A percentile compares a stretch with the other conserved stretches of the same genome.
Evolutionary conservation across 2,329 filamentous ascomycete species (phyloP).

Genomic region (Didymella pomorum): DNA sequence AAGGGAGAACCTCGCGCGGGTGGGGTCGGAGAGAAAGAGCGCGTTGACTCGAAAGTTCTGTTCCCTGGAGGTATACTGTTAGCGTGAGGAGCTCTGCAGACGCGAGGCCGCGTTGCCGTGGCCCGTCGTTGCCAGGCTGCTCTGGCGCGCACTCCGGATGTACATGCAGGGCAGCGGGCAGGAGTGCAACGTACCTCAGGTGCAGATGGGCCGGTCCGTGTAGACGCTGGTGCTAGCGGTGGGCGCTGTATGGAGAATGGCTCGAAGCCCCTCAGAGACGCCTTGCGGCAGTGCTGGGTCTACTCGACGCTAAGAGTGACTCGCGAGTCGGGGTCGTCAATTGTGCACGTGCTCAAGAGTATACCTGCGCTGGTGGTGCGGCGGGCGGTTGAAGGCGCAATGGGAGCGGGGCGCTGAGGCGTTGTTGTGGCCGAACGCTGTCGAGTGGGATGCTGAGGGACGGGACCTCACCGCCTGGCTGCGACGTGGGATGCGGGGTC

Average conservation of each 20-base stretch:
- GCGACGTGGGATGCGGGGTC: slow-evolving; percentile 28
- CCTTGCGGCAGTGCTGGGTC: slow-evolving; percentile 45
- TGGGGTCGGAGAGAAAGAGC: slow-evolving; percentile 32
- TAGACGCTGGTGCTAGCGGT: slow-evolving; percentile 31
- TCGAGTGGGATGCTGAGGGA: slow-evolving; percentile 46
- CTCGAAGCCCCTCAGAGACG: slow-evolving; percentile 52
- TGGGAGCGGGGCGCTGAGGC: slow-evolving; percentile 40
- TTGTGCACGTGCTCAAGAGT: slow-evolving; percentile 33
- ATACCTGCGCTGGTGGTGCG: slow-evolving; percentile 43
- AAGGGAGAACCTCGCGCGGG: slow-evolving; percentile 49
- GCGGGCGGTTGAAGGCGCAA: slow-evolving; percentile 41
- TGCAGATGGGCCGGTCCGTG: slow-evolving; percentile 31
- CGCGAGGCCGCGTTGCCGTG: slow-evolving; percentile 22
- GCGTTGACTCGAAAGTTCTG: slow-evolving; percentile 34
- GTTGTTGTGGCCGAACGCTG: slow-evolving; percentile 48
- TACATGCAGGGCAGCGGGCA: slow-evolving; percentile 2
- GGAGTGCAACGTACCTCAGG: slow-evolving; percentile 42
- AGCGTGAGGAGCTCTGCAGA: slow-evolving; percentile 28
- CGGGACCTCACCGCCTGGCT: slow-evolving; percentile 50
- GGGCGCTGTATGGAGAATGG: slow-evolving; percentile 46
- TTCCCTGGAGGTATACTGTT: slow-evolving; percentile 33
- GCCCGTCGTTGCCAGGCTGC: slow-evolving; percentile 23
- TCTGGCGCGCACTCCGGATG: slow-evolving; percentile 8
- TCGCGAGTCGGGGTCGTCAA: slow-evolving; percentile 38
- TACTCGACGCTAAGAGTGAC: slow-evolving; percentile 44